Conservation (phyloP, 116 monocot species). For the Zostera marina region DNA sequence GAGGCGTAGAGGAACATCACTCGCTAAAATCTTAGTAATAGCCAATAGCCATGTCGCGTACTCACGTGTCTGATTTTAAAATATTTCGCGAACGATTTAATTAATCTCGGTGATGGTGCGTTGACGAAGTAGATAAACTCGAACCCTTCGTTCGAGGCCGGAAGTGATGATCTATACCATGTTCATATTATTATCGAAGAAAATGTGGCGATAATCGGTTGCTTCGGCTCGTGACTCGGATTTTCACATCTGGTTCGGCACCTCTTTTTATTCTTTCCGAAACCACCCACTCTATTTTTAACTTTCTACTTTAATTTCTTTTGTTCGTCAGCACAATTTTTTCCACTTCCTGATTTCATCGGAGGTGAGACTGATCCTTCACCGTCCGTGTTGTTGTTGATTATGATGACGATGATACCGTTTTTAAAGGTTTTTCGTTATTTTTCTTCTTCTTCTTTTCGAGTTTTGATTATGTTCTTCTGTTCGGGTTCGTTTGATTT, state of each 20-base stretch:
- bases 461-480: background rate
- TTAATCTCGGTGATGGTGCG: background rate
- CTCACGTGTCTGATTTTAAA: too few relatives aligned
- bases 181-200: too few relatives aligned
- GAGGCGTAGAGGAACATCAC: too few relatives aligned
- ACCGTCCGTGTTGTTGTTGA: background rate
- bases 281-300: background rate
- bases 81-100: too few relatives aligned
- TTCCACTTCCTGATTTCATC: background rate
- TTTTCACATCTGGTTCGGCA: background rate
- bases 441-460: background rate
- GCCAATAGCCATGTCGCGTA: too few relatives aligned
- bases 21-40: too few relatives aligned
- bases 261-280: background rate
- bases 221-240: conserved; percentile 1
- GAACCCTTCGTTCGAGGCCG: background rate
- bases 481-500: background rate
- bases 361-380: conserved; percentile 3
- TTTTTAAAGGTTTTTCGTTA: background rate
- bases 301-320: background rate
- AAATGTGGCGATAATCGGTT: conserved; percentile 2
- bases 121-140: background rate
- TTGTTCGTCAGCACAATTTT: background rate
- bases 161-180: background rate
- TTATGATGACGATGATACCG: background rate